Conservation (phyloP, 257 asterid genomes). For the Ilex asprella region DNA sequence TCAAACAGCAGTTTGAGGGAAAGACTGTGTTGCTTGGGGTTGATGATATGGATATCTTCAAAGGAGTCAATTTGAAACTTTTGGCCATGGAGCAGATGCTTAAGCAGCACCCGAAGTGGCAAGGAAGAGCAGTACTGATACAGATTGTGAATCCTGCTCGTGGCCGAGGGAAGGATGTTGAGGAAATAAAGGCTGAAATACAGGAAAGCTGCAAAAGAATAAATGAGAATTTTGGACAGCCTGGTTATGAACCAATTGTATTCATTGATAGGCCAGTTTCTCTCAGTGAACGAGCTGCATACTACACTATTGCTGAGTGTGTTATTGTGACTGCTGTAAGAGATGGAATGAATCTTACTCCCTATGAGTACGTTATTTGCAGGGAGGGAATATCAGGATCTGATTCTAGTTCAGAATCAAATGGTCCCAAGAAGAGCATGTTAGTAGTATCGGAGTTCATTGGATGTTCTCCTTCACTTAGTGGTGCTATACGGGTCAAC, state of each 20-base stretch:
- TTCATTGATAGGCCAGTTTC: slow-evolving; percentile 34
- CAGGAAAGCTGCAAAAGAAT: slow-evolving; percentile 29
- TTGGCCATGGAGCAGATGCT: slow-evolving; percentile 46
- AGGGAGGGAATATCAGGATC: slow-evolving; percentile 35
- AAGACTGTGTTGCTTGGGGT: slow-evolving; percentile 44
- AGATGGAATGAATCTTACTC: slow-evolving; percentile 53
- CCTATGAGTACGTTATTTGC: slow-evolving; percentile 38
- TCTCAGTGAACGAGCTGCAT: slow-evolving; percentile 38
- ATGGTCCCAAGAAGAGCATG: slow-evolving; percentile 36
- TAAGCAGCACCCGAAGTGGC: slow-evolving; percentile 40
- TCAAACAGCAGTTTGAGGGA: slow-evolving; percentile 40
- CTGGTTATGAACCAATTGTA: slow-evolving; percentile 46
- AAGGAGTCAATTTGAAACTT: slow-evolving; percentile 45
- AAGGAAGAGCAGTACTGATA: slow-evolving; percentile 39
- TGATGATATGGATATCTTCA: slow-evolving; percentile 48
- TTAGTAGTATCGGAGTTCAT: slow-evolving; percentile 47
- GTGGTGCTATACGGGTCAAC: slow-evolving; percentile 51
- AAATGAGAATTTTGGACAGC: slow-evolving; percentile 32
- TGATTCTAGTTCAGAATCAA: slow-evolving; percentile 18
- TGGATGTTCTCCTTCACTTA: slow-evolving; percentile 51
- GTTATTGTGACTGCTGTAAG: slow-evolving; percentile 46
- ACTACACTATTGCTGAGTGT: slow-evolving; percentile 40
- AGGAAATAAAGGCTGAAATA: slow-evolving; percentile 41
- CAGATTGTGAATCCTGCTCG: slow-evolving; percentile 50
- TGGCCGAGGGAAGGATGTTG: slow-evolving; percentile 45